Evolutionary conservation across 2,329 filamentous ascomycete species (phyloP).

Genomic region (Fusarium caatingaense): DNA sequence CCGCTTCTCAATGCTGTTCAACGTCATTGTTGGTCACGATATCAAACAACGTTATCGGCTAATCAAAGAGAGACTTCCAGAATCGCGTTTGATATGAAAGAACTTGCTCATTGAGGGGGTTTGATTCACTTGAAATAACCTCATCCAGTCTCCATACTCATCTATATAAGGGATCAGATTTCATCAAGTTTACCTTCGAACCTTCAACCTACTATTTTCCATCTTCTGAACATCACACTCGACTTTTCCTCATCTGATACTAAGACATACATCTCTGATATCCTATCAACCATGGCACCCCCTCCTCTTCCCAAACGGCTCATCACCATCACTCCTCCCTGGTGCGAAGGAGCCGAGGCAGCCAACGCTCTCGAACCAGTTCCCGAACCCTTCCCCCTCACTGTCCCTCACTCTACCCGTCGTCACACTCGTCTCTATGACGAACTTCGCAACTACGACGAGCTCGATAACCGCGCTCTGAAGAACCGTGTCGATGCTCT

Average conservation of each 20-base stretch:
- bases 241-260: background rate
- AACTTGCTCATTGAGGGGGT: background rate
- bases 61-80: background rate
- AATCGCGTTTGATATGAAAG: background rate
- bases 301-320: slow-evolving; percentile 27
- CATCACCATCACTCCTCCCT: slow-evolving; percentile 25
- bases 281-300: slow-evolving; percentile 9
- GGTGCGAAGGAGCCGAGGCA: background rate
- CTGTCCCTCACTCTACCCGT: slow-evolving; percentile 22
- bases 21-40: background rate
- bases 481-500: slow-evolving; percentile 18
- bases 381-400: slow-evolving; percentile 10
- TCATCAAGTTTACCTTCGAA: background rate
- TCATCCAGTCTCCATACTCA: background rate
- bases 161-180: background rate
- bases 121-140: background rate
- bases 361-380: background rate
- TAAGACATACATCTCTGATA: background rate
- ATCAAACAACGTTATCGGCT: background rate
- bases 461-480: slow-evolving; percentile 17
- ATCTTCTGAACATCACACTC: background rate
- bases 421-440: slow-evolving; percentile 27
- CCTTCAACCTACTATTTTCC: background rate
- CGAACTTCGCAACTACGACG: background rate
- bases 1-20: background rate